Conservation (phyloP, 371 early-diverging fungal species). For the Umbelopsis sp. region DNA sequence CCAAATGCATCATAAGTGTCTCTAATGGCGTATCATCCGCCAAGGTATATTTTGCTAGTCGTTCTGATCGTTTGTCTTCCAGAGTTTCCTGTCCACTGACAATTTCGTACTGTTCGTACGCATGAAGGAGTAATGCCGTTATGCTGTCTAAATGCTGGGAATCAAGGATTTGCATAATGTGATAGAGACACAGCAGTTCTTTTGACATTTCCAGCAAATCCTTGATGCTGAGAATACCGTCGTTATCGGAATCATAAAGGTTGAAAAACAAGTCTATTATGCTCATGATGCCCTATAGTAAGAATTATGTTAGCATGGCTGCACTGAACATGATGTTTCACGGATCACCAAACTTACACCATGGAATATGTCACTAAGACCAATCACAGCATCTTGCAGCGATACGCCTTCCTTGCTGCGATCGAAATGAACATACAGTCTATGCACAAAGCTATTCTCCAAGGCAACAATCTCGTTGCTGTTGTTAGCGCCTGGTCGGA, state of each 20-base stretch:
- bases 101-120: slow-evolving; percentile 61
- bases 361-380: slow-evolving; percentile 78
- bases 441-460: slow-evolving; percentile 43
- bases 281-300: slow-evolving; percentile 68
- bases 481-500: slow-evolving; percentile 21
- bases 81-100: slow-evolving; percentile 21
- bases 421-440: slow-evolving; percentile 60
- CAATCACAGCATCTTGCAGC: slow-evolving; percentile 78
- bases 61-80: not conserved
- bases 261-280: slow-evolving; percentile 81
- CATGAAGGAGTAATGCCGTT: not conserved
- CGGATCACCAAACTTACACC: slow-evolving; percentile 37
- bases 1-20: slow-evolving; percentile 27
- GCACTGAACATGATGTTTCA: not conserved
- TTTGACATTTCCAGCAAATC: slow-evolving; percentile 85
- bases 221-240: slow-evolving; percentile 66
- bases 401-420: slow-evolving; percentile 58
- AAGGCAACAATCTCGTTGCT: slow-evolving; percentile 14
- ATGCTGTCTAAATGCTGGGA: not conserved
- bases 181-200: slow-evolving; percentile 70
- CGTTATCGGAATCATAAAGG: slow-evolving; percentile 74
- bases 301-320: not conserved
- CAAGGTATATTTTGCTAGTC: slow-evolving; percentile 2
- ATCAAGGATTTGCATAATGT: slow-evolving; percentile 3
- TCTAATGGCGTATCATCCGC: not conserved